Evolutionary conservation across 164 flowering plant genomes (phyloP).

Genomic region (Nymphaea colorata): DNA sequence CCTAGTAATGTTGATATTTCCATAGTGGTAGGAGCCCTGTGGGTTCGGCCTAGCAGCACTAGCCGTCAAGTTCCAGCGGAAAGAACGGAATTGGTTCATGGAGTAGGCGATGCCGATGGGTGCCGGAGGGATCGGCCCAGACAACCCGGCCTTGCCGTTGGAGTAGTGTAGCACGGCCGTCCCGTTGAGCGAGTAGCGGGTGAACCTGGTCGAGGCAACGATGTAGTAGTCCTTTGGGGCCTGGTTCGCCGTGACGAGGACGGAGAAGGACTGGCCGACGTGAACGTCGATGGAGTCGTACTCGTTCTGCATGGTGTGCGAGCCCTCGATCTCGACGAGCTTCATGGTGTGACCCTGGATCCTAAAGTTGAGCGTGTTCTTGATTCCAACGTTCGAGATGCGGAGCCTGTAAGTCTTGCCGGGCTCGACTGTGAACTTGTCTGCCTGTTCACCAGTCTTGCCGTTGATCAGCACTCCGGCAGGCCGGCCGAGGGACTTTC

Average conservation of each 20-base stretch:
- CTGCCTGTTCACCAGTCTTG: slow-evolving; percentile 11
- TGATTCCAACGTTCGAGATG: slow-evolving; percentile 36
- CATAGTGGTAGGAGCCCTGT: slow-evolving; percentile 41
- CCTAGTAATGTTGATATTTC: slow-evolving; percentile 28
- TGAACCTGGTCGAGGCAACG: slow-evolving; percentile 34
- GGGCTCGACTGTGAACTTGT: slow-evolving; percentile 20
- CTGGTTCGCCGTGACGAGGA: slow-evolving; percentile 28
- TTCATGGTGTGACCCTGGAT: slow-evolving; percentile 35
- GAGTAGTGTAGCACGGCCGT: slow-evolving; percentile 22
- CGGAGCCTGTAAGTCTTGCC: slow-evolving; percentile 40
- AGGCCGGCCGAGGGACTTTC: slow-evolving; percentile 23
- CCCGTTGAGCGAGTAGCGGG: slow-evolving; percentile 13
- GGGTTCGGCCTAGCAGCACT: slow-evolving; percentile 41
- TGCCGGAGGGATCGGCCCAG: slow-evolving; percentile 18
- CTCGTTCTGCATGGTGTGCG: slow-evolving; percentile 37
- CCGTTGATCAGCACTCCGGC: slow-evolving; percentile 34
- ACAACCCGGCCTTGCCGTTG: slow-evolving; percentile 15
- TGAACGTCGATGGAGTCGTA: slow-evolving; percentile 36
- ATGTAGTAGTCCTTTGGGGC: slow-evolving; percentile 29
- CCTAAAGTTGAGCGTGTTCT: slow-evolving; percentile 31
- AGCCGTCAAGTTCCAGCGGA: slow-evolving; percentile 33
- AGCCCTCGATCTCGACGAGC: slow-evolving; percentile 42
- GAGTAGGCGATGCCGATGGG: slow-evolving; percentile 30
- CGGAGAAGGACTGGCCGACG: slow-evolving; percentile 38
- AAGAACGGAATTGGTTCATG: slow-evolving; percentile 31